These are phyloP conservation scores for Cucurbita pepo DNA, from an alignment of 306 rosid genomes.

Conservation along the genomic window DNA sequence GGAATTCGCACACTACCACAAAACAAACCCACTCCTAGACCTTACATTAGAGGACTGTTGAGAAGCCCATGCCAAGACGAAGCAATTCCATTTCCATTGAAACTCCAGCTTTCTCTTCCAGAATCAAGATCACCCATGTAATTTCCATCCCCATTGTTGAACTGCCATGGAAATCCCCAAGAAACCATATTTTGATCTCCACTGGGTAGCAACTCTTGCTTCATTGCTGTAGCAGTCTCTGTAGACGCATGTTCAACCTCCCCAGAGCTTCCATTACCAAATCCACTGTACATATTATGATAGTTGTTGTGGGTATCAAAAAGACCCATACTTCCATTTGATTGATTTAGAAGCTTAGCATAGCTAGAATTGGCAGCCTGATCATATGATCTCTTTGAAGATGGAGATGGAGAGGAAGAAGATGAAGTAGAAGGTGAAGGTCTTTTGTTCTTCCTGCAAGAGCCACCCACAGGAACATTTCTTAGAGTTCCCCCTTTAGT, in stretches of 20 bases:
- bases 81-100: slow-evolving; percentile 33
- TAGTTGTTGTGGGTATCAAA: slow-evolving; percentile 24
- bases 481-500: slow-evolving; percentile 93
- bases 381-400: slow-evolving; percentile 49
- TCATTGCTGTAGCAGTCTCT: slow-evolving; percentile 60
- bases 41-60: slow-evolving; percentile 73
- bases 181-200: slow-evolving; percentile 32
- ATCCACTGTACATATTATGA: slow-evolving; percentile 38
- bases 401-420: slow-evolving; percentile 30
- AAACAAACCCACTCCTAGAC: no score
- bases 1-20: background rate
- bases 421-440: slow-evolving; percentile 17
- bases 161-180: slow-evolving; percentile 88
- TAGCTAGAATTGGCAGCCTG: slow-evolving; percentile 32
- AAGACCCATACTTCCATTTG: slow-evolving; percentile 45
- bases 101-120: slow-evolving; percentile 66
- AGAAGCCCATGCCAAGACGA: slow-evolving; percentile 87
- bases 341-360: slow-evolving; percentile 61
- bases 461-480: slow-evolving; percentile 97
- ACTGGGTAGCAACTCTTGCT: slow-evolving; percentile 50
- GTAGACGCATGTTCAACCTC: slow-evolving; percentile 50
- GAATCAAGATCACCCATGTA: slow-evolving; percentile 37
- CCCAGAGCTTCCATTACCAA: slow-evolving; percentile 40
- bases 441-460: slow-evolving; percentile 88
- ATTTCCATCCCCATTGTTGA: slow-evolving; percentile 36